Evolutionary conservation across 225 moss, liverwort and hornwort genomes (phyloP).

Genomic region (Physcomitrellopsis africana): DNA sequence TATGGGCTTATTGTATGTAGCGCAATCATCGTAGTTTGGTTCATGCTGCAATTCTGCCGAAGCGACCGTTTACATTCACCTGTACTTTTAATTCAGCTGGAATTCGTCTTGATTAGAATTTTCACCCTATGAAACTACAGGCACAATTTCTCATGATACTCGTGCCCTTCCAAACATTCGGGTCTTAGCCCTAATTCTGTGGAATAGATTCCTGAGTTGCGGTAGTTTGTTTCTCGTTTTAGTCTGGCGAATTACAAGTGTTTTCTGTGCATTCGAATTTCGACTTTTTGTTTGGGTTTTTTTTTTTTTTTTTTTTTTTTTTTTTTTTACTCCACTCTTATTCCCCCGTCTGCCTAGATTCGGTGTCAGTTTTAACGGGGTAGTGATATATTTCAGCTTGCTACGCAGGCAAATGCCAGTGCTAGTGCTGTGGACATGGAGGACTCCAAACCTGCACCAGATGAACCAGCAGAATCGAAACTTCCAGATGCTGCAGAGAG

Average conservation of each 20-base stretch:
- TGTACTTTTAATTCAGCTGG: background rate
- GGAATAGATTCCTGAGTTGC: too few relatives aligned
- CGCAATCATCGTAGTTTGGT: background rate
- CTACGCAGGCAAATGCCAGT: slow-evolving; percentile 34
- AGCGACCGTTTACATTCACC: background rate
- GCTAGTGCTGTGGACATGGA: slow-evolving; percentile 26
- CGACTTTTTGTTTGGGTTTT: too few relatives aligned
- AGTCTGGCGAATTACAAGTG: too few relatives aligned
- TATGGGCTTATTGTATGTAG: background rate
- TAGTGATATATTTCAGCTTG: slow-evolving; percentile 22
- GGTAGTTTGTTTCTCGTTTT: too few relatives aligned
- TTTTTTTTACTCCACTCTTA: background rate
- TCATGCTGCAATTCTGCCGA: background rate
- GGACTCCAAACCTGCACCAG: slow-evolving; percentile 34
- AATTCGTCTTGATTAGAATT: too few relatives aligned
- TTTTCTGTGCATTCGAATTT: too few relatives aligned
- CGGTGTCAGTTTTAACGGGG: background rate
- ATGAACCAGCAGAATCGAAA: slow-evolving; percentile 25
- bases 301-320: background rate
- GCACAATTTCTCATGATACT: too few relatives aligned
- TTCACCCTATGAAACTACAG: too few relatives aligned
- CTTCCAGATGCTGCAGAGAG: slow-evolving; percentile 72
- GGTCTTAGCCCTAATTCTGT: too few relatives aligned
- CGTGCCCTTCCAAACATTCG: too few relatives aligned
- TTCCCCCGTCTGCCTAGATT: background rate